Conservation (phyloP, 2,329 filamentous ascomycete genomes). For the Colletotrichum chlorophyti region DNA sequence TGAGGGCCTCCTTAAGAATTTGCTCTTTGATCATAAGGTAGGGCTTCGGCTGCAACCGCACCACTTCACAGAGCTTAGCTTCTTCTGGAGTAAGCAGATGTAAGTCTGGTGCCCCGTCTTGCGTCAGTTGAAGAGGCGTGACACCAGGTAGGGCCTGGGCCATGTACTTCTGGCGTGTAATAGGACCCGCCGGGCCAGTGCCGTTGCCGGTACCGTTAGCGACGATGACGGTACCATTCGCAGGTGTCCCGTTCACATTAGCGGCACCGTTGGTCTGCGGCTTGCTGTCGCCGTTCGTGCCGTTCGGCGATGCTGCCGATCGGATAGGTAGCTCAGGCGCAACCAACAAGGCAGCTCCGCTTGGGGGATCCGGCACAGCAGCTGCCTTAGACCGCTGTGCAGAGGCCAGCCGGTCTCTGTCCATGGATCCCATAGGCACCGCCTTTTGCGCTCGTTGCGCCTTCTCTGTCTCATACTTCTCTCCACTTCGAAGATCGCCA, state of each 20-base stretch:
- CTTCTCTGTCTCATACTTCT: conserved; percentile 94
- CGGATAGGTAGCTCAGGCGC: conserved; percentile 78
- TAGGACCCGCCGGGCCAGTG: conserved; percentile 33
- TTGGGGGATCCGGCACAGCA: conserved; percentile 69
- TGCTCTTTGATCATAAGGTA: conserved; percentile 95
- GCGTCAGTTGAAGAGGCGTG: conserved; percentile 70
- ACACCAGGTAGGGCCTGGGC: conserved; percentile 66
- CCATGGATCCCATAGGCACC: conserved; percentile 80
- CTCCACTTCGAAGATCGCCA: conserved; percentile 82
- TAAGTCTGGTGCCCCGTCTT: conserved; percentile 80
- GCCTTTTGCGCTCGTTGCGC: conserved; percentile 73
- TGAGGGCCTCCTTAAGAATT: conserved; percentile 88
- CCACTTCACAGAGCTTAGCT: conserved; percentile 81
- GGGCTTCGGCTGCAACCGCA: conserved; percentile 89
- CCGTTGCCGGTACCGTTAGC: conserved; percentile 50
- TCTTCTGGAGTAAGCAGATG: conserved; percentile 89
- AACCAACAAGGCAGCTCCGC: conserved; percentile 78
- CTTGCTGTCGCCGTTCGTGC: conserved; percentile 54
- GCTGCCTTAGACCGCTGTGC: conserved; percentile 73
- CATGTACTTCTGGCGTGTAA: conserved; percentile 58
- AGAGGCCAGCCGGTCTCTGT: conserved; percentile 78
- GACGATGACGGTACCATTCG: conserved; percentile 44
- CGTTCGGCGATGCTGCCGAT: conserved; percentile 43
- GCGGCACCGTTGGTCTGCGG: conserved; percentile 61
- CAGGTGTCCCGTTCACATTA: conserved; percentile 54